These are phyloP conservation scores for Diplodia scrobiculata DNA, from an alignment of 2,329 filamentous ascomycete genomes.

Conservation along the genomic window DNA sequence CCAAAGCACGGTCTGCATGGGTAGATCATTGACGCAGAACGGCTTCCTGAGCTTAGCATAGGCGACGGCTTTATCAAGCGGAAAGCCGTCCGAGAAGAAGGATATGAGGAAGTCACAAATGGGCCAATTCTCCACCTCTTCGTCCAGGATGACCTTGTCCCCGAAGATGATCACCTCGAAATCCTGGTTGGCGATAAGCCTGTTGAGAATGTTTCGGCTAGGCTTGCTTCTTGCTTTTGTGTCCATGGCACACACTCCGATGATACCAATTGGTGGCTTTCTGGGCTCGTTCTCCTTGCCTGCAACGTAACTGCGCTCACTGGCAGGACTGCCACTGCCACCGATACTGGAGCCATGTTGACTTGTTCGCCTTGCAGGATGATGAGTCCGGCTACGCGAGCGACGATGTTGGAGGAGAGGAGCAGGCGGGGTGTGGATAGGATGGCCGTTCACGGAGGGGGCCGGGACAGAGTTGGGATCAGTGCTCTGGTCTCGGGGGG, in stretches of 20 bases:
- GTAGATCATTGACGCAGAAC: conserved; percentile 95
- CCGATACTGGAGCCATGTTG: conserved; percentile 27
- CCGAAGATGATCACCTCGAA: conserved; percentile 98
- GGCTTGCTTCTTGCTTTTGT: conserved; percentile 96
- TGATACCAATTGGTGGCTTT: conserved; percentile 60
- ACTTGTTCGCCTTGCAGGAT: conserved; percentile 62
- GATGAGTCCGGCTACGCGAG: conserved; percentile 50
- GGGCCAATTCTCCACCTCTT: conserved; percentile 95
- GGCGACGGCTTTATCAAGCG: conserved; percentile 92
- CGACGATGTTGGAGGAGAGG: conserved; percentile 30
- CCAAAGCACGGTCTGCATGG: conserved; percentile 97
- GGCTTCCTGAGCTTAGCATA: conserved; percentile 92
- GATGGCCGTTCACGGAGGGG: conserved; percentile 7
- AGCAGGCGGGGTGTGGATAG: conserved; percentile 1
- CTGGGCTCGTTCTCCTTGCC: conserved; percentile 54
- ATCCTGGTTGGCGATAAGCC: conserved; percentile 83
- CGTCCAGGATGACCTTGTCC: conserved; percentile 97
- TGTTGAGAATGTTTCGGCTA: conserved; percentile 91
- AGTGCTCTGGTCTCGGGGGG: conserved; percentile 38
- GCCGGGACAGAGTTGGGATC: conserved; percentile 17
- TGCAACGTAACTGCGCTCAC: conserved; percentile 68
- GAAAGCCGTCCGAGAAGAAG: conserved; percentile 97
- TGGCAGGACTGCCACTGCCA: conserved; percentile 81
- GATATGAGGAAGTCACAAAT: conserved; percentile 95
- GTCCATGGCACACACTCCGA: conserved; percentile 94